Evolutionary conservation across 495 filamentous ascomycete genomes (phyloP), one percentile per base, ranked within the genome.

Genomic region (Aspergillus nanangensis): DNA sequence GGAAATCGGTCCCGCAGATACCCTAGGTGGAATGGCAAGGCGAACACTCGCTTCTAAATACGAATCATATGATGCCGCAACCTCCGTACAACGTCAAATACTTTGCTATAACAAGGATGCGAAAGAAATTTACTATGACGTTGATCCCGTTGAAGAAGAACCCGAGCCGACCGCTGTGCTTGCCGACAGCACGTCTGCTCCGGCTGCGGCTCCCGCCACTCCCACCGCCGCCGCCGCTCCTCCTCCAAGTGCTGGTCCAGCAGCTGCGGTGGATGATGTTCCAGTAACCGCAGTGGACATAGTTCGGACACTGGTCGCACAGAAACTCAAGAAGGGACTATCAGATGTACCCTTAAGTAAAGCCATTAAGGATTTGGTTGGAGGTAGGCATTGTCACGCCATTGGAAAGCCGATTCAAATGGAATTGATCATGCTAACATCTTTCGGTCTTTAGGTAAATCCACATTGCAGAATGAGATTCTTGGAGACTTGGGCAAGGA

Each of bases 51-150:
- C 91, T 36, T 88, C 91, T 55, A 97, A 97, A 67, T 99, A 99
- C 69, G 94, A 99, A 79, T 91, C 93, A 48, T 95, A 95, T 64
- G 93, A 99, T 68, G 93, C 94, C 22, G 93, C 93, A 22, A 90
- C 89, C 56, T 95, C 90, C 0, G 82, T 96, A 14, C 90, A 96
- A 64, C 82, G 93, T 54, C 91, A 97, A 68, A 97, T 99, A 66
- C 81, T 97, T 32, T 97, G 93, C 75, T 99, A 97, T 76, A 96
- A 94, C 70, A 99, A 99, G 67, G 93, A 99, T 62, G 88, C 90
- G 8, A 96, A 96, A 64, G 93, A 97, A 63, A 99, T 99, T 53
- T 99, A 99, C 74, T 99, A 99, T 65, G 91, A 95, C 65, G 89
- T 95, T 31, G 93, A 98, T 60, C 94, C 94, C 1, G 78, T 93